Evolutionary conservation across 257 asterid genomes (phyloP).

Genomic region (Solanum stenotomum): DNA sequence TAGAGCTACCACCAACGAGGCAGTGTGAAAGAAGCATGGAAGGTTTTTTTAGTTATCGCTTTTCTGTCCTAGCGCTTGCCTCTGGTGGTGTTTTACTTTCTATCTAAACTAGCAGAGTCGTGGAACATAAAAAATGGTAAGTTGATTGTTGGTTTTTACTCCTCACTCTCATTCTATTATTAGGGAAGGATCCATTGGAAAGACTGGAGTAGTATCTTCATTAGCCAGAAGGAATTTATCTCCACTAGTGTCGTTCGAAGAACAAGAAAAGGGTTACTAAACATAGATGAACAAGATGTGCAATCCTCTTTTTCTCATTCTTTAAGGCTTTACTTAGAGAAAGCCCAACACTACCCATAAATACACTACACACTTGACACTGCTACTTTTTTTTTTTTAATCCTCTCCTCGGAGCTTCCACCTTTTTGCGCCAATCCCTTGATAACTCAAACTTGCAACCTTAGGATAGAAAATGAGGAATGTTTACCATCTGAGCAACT

Average conservation of each 20-base stretch:
- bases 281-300: neutral
- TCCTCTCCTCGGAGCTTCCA: no score
- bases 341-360: neutral
- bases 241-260: no score
- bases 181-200: neutral
- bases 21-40: neutral
- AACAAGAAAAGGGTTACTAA: neutral
- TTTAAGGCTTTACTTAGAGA: neutral
- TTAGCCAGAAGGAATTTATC: neutral
- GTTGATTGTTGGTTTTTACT: neutral
- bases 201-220: neutral
- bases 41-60: neutral
- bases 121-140: no score
- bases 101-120: neutral
- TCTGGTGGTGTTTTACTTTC: neutral
- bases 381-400: no score
- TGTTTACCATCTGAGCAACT: no score
- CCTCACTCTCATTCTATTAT: neutral
- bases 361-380: no score
- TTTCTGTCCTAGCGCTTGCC: neutral
- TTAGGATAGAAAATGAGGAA: no score
- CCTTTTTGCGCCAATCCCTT: no score
- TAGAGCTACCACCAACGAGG: neutral
- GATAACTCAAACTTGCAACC: no score
- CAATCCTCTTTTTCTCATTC: neutral